Conservation (phyloP, 345 rosid species). For the Pugionium dolabratum region DNA sequence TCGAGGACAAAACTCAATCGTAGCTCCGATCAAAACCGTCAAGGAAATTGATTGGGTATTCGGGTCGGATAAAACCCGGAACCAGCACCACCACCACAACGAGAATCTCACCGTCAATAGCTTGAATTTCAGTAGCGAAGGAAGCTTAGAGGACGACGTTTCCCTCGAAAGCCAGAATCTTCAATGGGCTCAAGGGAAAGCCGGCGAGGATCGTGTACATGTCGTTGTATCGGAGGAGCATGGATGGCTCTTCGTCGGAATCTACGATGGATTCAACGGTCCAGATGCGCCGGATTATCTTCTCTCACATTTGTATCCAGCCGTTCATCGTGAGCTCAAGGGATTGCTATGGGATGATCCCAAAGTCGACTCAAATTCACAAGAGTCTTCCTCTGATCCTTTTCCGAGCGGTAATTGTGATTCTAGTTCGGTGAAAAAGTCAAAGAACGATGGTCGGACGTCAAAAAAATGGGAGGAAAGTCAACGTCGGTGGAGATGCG, state of each 20-base stretch:
- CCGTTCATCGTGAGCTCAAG: conserved; percentile 78
- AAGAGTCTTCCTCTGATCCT: conserved; percentile 9
- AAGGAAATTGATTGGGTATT: conserved; percentile 80
- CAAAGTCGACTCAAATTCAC: conserved; percentile 37
- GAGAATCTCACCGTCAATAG: conserved; percentile 67
- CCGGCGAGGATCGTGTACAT: conserved; percentile 99
- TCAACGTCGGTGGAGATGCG: conserved; percentile 74
- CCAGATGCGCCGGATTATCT: conserved; percentile 96
- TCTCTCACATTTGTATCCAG: conserved; percentile 65
- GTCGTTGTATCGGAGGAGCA: conserved; percentile 95
- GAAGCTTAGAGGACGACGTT: conserved; percentile 73
- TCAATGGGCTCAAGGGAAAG: conserved; percentile 99
- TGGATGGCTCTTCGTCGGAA: conserved; percentile 95
- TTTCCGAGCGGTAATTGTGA: conserved; percentile 20
- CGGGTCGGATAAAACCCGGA: conserved; percentile 53
- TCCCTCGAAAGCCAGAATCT: conserved; percentile 72
- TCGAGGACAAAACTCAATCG: conserved; percentile 76
- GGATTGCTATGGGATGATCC: conserved; percentile 87
- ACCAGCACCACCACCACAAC: conserved; percentile 42
- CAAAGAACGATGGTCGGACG: conserved; percentile 38
- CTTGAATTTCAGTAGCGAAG: conserved; percentile 60
- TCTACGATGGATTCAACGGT: conserved; percentile 96
- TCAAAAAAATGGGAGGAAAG: conserved; percentile 63
- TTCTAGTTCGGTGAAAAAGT: conserved; percentile 43
- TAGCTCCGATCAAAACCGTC: conserved; percentile 67